Evolutionary conservation across 371 early-diverging fungal species (phyloP).

Genomic region (Mortierella sp.): DNA sequence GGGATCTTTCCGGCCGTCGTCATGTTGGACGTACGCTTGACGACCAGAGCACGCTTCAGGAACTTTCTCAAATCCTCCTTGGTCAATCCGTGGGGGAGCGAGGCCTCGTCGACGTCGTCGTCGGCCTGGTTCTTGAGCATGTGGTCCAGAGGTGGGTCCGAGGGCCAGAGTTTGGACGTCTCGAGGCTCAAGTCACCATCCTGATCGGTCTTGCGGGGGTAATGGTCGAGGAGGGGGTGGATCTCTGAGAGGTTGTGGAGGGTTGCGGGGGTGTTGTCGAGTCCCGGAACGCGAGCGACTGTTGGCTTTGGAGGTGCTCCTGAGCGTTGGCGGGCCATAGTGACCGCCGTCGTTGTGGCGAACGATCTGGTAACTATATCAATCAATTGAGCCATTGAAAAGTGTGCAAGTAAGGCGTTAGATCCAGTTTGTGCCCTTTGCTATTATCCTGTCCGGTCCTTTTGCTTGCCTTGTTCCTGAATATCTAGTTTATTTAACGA

Average conservation of each 20-base stretch:
- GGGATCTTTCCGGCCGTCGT: slow-evolving; percentile 90
- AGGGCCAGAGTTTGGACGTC: slow-evolving; percentile 40
- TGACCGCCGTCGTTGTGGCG: slow-evolving; percentile 26
- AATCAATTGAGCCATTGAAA: not conserved
- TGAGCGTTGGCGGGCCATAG: slow-evolving; percentile 45
- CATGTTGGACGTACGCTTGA: slow-evolving; percentile 88
- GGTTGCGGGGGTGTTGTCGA: slow-evolving; percentile 23
- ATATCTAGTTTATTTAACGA: too few species aligned
- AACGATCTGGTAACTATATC: slow-evolving; percentile 30
- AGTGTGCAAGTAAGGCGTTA: not conserved
- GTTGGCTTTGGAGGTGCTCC: slow-evolving; percentile 13
- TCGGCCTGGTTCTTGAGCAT: slow-evolving; percentile 56
- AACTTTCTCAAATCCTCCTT: slow-evolving; percentile 59
- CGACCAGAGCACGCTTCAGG: slow-evolving; percentile 79
- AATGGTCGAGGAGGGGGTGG: slow-evolving; percentile 54
- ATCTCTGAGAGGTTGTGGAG: slow-evolving; percentile 54
- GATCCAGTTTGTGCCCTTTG: not conserved
- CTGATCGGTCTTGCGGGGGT: slow-evolving; percentile 40
- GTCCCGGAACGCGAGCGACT: slow-evolving; percentile 38
- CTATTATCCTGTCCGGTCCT: not conserved
- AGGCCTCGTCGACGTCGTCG: slow-evolving; percentile 53
- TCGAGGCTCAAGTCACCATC: slow-evolving; percentile 38
- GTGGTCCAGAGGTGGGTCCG: slow-evolving; percentile 49
- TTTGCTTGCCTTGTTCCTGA: not conserved
- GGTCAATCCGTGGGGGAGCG: slow-evolving; percentile 53